Base-by-base conservation (phyloP, 1,284 basidiomycete genomes). In the Microbotryomycetes sp. region DNA sequence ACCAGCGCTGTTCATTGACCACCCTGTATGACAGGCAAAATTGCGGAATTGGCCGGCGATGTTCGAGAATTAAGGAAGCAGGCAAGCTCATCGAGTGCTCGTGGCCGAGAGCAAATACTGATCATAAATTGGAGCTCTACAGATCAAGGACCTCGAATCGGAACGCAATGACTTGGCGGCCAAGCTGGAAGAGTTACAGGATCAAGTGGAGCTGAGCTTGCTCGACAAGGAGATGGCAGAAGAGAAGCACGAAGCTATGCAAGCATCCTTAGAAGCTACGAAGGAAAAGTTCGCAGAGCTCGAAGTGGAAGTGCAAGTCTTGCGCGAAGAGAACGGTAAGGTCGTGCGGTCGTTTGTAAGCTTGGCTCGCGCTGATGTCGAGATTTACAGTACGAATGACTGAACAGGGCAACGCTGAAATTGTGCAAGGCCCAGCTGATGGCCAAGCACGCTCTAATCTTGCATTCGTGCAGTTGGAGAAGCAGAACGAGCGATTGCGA, bases 191-290 rank as follows among this genome's bases (percentile, higher is more conserved):
- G 62, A 70, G 46, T 49, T 70, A 2, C 49, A 58, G 6, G 65
- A 65, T 15, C 59, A 63, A 46, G 79, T 97, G 42, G 96, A 99
- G 77, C 92, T 97, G 85, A 82, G 86, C 3, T 90, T 91, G 80
- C 77, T 99, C 66, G 96, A 99, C 75, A 92, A 92, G 75, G 96
- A 99, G 76, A 86, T 98, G 56, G 94, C 94, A 0, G 96, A 98
- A 75, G 94, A 97, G 75, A 85, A 86, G 68, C 86, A 89, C 0
- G 94, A 97, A 74, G 76, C 84, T 0, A 85, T 86, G 0, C 86
- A 91, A 74, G 75, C 80, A 0, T 89, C 93, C 70, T 71, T 92
- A 30, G 88, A 88, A 65, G 85, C 85, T 48, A 74, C 87, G 57
- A 87, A 82, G 66, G 92, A 96, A 76, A 82, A 81, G 68, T 70